Evolutionary conservation across 2,329 filamentous ascomycete genomes (phyloP), one percentile per base, ranked within the genome.

Genomic region (Lojkania enalia): DNA sequence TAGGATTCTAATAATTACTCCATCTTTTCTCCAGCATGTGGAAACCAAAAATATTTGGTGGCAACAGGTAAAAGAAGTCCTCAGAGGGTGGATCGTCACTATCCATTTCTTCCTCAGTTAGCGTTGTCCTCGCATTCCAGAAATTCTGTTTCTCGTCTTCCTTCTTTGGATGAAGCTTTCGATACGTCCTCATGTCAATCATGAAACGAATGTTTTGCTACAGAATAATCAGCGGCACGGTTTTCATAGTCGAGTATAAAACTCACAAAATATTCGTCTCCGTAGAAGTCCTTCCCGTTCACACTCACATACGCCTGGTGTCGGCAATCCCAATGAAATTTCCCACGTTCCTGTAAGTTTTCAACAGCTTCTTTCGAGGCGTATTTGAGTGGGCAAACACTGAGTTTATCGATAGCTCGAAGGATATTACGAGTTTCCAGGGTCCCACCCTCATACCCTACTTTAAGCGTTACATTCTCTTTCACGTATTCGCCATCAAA

Each of bases 41-140:
- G 30, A 33, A 33, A 7, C 9, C 30, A 33, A 33, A 11, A 7
- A 33, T 33, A 7, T 33, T 33, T 7, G 9, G 9, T 15, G 30
- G 30, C 7, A 33, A 16, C 9, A 33, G 9, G 15, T 33, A 33
- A 15, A 33, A 12, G 9, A 12, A 11, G 30, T 11, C 6, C 20
- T 43, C 40, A 7, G 32, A 16, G 9, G 20, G 23, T 3, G 31
- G 32, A 21, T 42, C 23, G 6, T 9, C 9, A 19, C 5, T 29
- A 6, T 21, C 39, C 20, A 29, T 42, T 33, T 49, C 4, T 42
- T 48, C 19, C 42, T 36, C 0, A 77, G 80, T 61, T 79, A 80
- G 15, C 76, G 77, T 1, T 77, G 73, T 2, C 76, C 23, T 7
- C n/a, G 7, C 23, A n/a, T 7, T 27, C 23, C 77, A 32, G 64